Percentiles rank a stretch among this genome's conserved stretches.
phyloP scores from a whole-genome alignment of 2,329 filamentous ascomycete genomes.

The Trichoderma brevicompactum region DNA sequence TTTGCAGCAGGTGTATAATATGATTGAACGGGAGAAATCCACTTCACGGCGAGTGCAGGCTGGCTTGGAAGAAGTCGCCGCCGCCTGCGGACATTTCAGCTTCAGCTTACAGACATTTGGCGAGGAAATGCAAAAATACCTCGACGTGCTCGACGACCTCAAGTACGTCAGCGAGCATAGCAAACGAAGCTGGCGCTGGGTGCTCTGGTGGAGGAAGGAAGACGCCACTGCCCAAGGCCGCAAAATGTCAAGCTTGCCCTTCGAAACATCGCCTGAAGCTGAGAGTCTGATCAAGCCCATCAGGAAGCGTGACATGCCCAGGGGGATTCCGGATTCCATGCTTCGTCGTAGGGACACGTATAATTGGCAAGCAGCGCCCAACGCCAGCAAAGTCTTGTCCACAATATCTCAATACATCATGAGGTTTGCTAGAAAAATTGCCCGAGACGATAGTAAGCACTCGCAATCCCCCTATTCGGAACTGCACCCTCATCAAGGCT shows the following conservation, averaged over 20 bases:
- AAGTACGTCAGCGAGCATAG: conserved; percentile 68
- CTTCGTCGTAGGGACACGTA: conserved; percentile 52
- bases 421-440: conserved; percentile 48
- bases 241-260: conserved; percentile 32
- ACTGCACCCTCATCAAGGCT: background rate
- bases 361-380: conserved; percentile 53
- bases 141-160: conserved; percentile 79
- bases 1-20: conserved; percentile 73
- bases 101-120: conserved; percentile 86
- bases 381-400: conserved; percentile 47
- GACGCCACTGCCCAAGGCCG: conserved; percentile 1
- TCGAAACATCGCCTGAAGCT: conserved; percentile 39
- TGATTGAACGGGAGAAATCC: conserved; percentile 67
- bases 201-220: conserved; percentile 69
- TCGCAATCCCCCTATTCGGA: background rate
- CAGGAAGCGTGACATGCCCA: conserved; percentile 54
- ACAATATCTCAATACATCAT: conserved; percentile 48
- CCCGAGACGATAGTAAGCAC: conserved; percentile 54
- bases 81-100: conserved; percentile 90
- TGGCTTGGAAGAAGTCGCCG: conserved; percentile 89
- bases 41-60: conserved; percentile 73
- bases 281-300: conserved; percentile 46
- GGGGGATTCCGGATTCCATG: conserved; percentile 55
- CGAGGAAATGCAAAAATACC: conserved; percentile 78
- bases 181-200: conserved; percentile 73